Evolutionary conservation across 257 asterid genomes (phyloP).

Genomic region (Primulina huaijiensis): DNA sequence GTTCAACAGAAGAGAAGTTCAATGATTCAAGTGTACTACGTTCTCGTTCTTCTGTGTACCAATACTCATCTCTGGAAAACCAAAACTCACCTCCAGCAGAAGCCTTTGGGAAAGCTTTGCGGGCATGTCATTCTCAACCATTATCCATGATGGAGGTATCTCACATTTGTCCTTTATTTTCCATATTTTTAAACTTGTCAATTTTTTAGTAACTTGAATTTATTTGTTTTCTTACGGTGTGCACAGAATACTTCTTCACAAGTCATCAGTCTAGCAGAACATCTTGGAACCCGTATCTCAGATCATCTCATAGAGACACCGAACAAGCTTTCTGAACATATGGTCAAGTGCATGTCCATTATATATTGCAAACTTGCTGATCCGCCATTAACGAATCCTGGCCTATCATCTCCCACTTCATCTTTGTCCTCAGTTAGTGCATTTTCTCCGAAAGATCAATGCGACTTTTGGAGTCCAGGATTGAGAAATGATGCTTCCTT

Average conservation of each 20-base stretch:
- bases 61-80: conserved; percentile 44
- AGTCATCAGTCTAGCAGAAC: conserved; percentile 58
- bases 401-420: conserved; percentile 59
- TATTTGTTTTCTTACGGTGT: conserved; percentile 33
- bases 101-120: conserved; percentile 42
- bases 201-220: neutral
- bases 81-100: conserved; percentile 54
- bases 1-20: conserved; percentile 51
- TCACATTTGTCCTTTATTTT: conserved; percentile 38
- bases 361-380: conserved; percentile 60
- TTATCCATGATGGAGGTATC: conserved; percentile 89
- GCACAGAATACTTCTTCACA: conserved; percentile 45
- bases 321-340: conserved; percentile 59
- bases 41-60: conserved; percentile 77
- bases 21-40: conserved; percentile 61
- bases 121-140: conserved; percentile 94
- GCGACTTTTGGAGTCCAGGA: conserved; percentile 55
- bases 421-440: conserved; percentile 53
- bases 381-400: conserved; percentile 40
- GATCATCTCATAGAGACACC: conserved; percentile 55
- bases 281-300: conserved; percentile 54
- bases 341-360: conserved; percentile 57
- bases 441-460: conserved; percentile 53
- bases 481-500: conserved; percentile 50
- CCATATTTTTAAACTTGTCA: neutral